These are phyloP conservation scores for Candida silvicultrix DNA, from an alignment of 805 yeast species.

Conservation along the genomic window DNA sequence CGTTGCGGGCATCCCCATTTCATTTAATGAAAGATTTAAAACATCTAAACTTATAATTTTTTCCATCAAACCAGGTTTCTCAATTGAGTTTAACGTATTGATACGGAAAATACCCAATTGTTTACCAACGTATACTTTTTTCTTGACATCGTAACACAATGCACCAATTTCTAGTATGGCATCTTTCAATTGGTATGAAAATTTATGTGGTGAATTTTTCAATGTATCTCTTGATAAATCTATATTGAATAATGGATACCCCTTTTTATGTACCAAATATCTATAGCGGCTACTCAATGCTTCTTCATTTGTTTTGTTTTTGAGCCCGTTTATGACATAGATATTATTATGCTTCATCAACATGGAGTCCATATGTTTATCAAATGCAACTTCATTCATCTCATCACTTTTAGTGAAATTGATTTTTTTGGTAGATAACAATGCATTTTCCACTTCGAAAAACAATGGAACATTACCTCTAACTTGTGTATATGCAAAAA, in stretches of 20 bases:
- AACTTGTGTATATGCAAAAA: conserved; percentile 74
- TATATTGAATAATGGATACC: conserved; percentile 29
- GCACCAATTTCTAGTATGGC: conserved; percentile 80
- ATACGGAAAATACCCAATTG: conserved; percentile 90
- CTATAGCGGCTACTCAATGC: conserved; percentile 58
- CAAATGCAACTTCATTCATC: conserved; percentile 83
- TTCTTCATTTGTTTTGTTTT: conserved; percentile 66
- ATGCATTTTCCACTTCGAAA: conserved; percentile 80
- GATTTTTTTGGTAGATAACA: conserved; percentile 75
- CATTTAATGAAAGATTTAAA: conserved; percentile 33
- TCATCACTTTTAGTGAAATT: conserved; percentile 72
- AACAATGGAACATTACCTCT: conserved; percentile 91
- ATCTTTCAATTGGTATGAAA: conserved; percentile 50
- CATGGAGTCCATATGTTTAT: conserved; percentile 69
- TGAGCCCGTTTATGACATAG: conserved; percentile 70
- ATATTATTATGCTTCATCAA: conserved; percentile 77
- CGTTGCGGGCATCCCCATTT: conserved; percentile 34
- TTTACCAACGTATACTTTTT: conserved; percentile 58
- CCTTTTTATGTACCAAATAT: conserved; percentile 38
- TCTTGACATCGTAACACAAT: conserved; percentile 61
- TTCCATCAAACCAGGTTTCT: conserved; percentile 72
- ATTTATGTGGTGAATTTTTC: conserved; percentile 29
- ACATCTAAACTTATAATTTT: conserved; percentile 69
- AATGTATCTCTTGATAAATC: conserved; percentile 30
- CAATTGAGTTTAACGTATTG: conserved; percentile 85